These are phyloP conservation scores for Rhynchospora breviuscula DNA, from an alignment of 176 grass and related monocot species.

Conservation along the genomic window DNA sequence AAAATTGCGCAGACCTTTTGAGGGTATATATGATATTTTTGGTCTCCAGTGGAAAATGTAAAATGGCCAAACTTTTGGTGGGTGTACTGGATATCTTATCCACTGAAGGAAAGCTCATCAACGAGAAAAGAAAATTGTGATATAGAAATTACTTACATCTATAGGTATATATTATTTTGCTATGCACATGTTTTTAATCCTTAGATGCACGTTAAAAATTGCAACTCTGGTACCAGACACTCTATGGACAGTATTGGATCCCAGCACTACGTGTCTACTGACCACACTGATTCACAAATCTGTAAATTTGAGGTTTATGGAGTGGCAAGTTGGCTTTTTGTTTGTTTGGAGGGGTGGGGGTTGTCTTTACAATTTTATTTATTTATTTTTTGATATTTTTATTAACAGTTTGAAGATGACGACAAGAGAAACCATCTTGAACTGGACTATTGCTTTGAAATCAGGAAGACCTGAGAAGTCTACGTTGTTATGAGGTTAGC, in stretches of 20 bases:
- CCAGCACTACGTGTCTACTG: neutral
- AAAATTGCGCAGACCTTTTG: neutral
- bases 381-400: neutral
- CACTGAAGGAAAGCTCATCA: neutral
- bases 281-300: neutral
- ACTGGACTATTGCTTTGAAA: slow-evolving; percentile 41
- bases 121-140: neutral
- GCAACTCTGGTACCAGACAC: neutral
- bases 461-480: slow-evolving; percentile 32
- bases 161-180: neutral
- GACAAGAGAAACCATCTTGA: slow-evolving; percentile 41
- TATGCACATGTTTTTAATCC: neutral
- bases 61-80: neutral
- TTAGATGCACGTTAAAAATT: neutral
- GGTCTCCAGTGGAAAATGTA: neutral
- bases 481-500: neutral
- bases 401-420: slow-evolving; percentile 48
- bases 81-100: neutral
- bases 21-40: slow-evolving; percentile 1
- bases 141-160: neutral
- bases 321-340: neutral
- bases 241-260: neutral
- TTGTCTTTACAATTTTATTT: neutral
- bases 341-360: neutral
- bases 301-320: neutral